Evolutionary conservation across 371 early-diverging fungal species (phyloP), one percentile per base, ranked within the genome.

Genomic region (Nematocida sp.): DNA sequence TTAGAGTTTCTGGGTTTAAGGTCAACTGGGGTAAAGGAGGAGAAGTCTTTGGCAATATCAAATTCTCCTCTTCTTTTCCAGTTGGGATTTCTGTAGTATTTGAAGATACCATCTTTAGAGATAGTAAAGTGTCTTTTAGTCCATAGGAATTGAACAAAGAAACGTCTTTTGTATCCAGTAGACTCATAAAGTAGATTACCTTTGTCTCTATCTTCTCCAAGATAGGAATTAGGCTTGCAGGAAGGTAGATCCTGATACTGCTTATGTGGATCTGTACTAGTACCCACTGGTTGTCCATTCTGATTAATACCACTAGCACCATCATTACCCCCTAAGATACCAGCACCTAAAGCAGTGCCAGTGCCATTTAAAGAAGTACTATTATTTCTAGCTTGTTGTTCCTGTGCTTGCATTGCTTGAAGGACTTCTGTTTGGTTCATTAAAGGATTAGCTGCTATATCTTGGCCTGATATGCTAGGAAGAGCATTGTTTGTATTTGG

Each of bases 71-170:
- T 31, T 45, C 74, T 70, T 46, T 41, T 70, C 5, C 29, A 9
- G 32, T 47, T 60, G 4, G 31, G 13, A 38, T 57, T 61, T 35
- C 74, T 47, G 55, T 70, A 70, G 58, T 70, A 70, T 31, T 70
- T 70, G 17, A 70, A 27, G 31, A 57, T 70, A 0, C 74, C 74
- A 21, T 70, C 61, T 3, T 57, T 70, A 3, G 74, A 70, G 32
- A 70, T 40, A 40, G 74, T 70, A 49, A 70, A 70, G 58, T 70
- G 74, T 45, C 74, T 58, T 47, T 57, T 70, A 19, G 74, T 70
- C 74, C 74, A 70, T 15, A 70, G 60, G 55, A 70, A 70, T 49
- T 70, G 74, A 15, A 70, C 31, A 27, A 70, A 70, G 55, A 60
- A 70, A 21, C 51, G 41, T 35, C 55, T 47, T 32, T 70, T 70